Evolutionary conservation across 345 rosid species (phyloP), one percentile per base, ranked within the genome.

Genomic region (Gossypium raimondii): DNA sequence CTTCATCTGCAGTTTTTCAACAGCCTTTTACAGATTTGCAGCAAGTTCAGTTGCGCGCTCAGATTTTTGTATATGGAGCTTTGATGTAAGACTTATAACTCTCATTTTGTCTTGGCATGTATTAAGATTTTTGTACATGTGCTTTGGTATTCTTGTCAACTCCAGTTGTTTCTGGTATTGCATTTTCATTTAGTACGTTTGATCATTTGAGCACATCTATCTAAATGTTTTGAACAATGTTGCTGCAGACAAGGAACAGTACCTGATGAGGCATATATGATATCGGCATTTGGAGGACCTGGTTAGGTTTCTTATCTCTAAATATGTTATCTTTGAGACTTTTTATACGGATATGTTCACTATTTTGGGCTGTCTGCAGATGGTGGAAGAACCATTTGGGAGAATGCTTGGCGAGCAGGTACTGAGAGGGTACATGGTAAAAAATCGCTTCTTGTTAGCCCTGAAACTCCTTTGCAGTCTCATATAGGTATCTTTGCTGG

Each of bases 21-120:
- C 99, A 93, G 85, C 97, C 99, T 80, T 96, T 96, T 84, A 90
- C 95, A 1, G 99, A 96, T 80, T 77, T 87, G 77, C 99, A 96
- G 79, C 99, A 96, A 96, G 92, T 93, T 84, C 98, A 96, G 81
- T 85, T 96, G 76, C 99, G 99, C 57, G 92, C 99, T 69, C 99
- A 96, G 87, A 96, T 96, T 74, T 90, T 96, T 85, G 99, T 93
- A 73, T 96, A 96, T 76, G 99, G 99, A 73, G 89, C 95, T 76
- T 81, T 96, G 79, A 96, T 96, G 99, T 96, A 81, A 80, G 97
- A 84, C 66, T 24, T 77, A 27, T 58, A 70, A 38, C 57, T 61
- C 58, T 2, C 41, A 41, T 29, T 38, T 64, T 55, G 58, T 43
- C 22, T 34, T 29, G 25, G 60, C 66, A 34, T 67, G 1, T 4